Conservation (phyloP, 192 early-diverging fungal species). For the Oehlia diaphana region DNA sequence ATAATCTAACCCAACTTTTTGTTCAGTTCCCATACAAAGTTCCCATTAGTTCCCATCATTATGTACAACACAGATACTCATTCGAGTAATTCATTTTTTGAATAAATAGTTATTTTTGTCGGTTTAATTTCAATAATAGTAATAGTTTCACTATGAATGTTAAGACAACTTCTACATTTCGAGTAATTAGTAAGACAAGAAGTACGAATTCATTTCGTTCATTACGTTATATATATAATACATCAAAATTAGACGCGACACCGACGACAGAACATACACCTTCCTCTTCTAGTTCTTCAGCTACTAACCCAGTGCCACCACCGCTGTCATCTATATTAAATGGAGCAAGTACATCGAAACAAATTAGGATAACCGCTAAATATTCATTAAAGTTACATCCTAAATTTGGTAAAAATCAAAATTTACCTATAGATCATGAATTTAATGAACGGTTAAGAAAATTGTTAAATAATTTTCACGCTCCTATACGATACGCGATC, state of each 20-base stretch:
- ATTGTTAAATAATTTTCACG: conserved; percentile 48
- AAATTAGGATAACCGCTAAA: conserved; percentile 24
- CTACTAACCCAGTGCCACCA: neutral
- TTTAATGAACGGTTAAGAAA: conserved; percentile 49
- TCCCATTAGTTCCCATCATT: too few species aligned
- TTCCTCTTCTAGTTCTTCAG: neutral
- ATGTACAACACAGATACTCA: too few species aligned
- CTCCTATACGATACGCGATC: conserved; percentile 77
- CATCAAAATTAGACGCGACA: neutral
- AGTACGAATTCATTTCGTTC: neutral
- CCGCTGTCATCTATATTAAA: neutral
- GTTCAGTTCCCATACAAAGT: too few species aligned
- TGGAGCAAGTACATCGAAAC: conserved; percentile 26
- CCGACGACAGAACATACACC: neutral
- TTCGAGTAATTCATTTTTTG: too few species aligned
- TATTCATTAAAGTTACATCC: conserved; percentile 35
- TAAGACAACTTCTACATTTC: neutral
- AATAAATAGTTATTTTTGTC: too few species aligned
- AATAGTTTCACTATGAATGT: neutral
- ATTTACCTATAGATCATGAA: conserved; percentile 57
- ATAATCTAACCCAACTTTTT: too few species aligned
- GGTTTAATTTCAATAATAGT: too few species aligned
- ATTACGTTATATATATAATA: neutral
- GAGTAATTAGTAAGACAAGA: neutral
- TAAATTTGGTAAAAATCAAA: conserved; percentile 61